These are phyloP conservation scores for Gentiana dahurica DNA, from an alignment of 257 asterid species.

Conservation along the genomic window DNA sequence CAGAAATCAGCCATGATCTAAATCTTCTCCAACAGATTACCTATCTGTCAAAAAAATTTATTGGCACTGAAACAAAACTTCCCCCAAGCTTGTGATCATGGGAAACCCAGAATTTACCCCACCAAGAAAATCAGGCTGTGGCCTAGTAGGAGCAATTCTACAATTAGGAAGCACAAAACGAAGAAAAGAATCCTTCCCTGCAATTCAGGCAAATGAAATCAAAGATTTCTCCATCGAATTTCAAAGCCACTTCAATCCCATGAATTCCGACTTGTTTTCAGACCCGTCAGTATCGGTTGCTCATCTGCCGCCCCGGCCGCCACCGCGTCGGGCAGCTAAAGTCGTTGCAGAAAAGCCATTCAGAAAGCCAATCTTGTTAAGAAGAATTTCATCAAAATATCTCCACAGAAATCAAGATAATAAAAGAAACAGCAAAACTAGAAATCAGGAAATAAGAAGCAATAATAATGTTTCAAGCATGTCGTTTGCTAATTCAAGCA, in stretches of 20 bases:
- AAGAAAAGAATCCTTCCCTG: conserved; percentile 15
- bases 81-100: too few species aligned
- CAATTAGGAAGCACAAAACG: conserved; percentile 16
- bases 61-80: too few species aligned
- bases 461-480: conserved; percentile 15
- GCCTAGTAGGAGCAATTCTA: conserved; percentile 33
- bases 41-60: too few species aligned
- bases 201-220: conserved; percentile 10
- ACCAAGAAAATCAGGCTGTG: conserved; percentile 31
- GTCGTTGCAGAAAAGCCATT: conserved; percentile 4
- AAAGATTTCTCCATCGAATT: conserved; percentile 1
- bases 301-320: conserved; percentile 1
- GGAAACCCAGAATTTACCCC: too few species aligned
- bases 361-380: conserved; percentile 9
- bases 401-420: background rate
- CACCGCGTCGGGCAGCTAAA: too few species aligned
- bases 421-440: background rate
- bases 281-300: conserved; percentile 14
- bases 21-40: too few species aligned
- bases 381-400: conserved; percentile 5
- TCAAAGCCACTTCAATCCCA: conserved; percentile 8
- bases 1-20: too few species aligned
- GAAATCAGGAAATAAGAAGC: conserved; percentile 6
- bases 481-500: conserved; percentile 18
- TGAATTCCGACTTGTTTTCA: background rate